These are phyloP conservation scores for Phaffia rhodozyma DNA, from an alignment of 1,284 basidiomycete genomes.

Conservation along the genomic window DNA sequence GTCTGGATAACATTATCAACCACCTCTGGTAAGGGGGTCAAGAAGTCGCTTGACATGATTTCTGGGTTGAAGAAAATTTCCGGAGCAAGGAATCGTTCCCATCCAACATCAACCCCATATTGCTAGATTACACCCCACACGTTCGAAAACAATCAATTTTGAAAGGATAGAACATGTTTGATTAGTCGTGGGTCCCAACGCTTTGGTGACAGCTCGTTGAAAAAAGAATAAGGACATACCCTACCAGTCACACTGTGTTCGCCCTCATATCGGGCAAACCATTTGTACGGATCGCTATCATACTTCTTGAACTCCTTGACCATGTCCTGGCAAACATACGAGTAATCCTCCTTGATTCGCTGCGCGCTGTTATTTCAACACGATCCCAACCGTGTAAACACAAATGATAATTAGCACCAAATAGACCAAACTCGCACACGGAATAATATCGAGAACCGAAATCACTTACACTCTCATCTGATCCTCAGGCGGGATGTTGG, in stretches of 20 bases:
- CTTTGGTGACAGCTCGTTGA: not conserved
- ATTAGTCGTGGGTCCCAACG: constrained; percentile 1
- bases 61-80: constrained; percentile 99
- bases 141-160: constrained; percentile 3
- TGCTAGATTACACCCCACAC: constrained; percentile 41
- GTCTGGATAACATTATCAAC: constrained; percentile 94
- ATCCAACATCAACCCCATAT: constrained; percentile 87
- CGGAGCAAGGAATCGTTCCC: constrained; percentile 96
- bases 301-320: constrained; percentile 98
- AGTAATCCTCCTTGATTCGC: constrained; percentile 96
- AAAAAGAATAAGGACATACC: constrained; percentile 42
- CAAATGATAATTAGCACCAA: not conserved
- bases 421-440: too few species aligned
- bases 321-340: constrained; percentile 98
- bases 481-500: constrained; percentile 87
- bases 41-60: constrained; percentile 94
- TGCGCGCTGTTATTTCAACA: constrained; percentile 44
- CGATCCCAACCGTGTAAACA: not conserved
- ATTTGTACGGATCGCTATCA: constrained; percentile 90
- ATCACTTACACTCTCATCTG: constrained; percentile 56
- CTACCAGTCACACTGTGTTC: constrained; percentile 85
- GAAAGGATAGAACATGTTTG: not conserved
- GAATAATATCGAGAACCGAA: not conserved
- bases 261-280: constrained; percentile 88
- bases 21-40: constrained; percentile 91